A percentile compares a stretch with the other conserved stretches of the same genome.
phyloP scores from a whole-genome alignment of 2,329 filamentous ascomycete species.

The Xylaria sp. region DNA sequence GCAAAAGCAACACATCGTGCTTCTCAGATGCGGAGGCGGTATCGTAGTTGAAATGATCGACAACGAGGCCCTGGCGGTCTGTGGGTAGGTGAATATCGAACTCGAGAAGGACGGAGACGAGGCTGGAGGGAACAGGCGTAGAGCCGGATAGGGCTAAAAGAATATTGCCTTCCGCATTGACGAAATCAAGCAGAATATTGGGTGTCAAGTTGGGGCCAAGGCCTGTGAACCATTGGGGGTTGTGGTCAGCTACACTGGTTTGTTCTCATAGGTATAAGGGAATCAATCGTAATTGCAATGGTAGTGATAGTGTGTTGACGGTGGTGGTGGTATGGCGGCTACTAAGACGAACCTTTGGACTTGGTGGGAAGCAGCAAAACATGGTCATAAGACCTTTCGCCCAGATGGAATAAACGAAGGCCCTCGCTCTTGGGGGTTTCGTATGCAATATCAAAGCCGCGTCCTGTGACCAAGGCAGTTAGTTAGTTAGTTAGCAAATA shows the following conservation, averaged over 20 bases:
- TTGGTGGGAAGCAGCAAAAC: conserved; percentile 86
- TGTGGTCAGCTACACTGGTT: conserved; percentile 1
- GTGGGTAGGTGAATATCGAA: conserved; percentile 86
- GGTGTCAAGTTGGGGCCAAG: conserved; percentile 89
- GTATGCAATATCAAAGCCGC: conserved; percentile 81
- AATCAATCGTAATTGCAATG: not conserved
- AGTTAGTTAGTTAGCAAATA: not conserved
- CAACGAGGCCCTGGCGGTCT: conserved; percentile 82
- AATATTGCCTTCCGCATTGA: conserved; percentile 91
- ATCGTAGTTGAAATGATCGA: conserved; percentile 98
- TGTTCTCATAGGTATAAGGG: not conserved
- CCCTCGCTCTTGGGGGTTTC: conserved; percentile 82
- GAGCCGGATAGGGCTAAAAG: conserved; percentile 81
- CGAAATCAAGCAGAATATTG: conserved; percentile 84
- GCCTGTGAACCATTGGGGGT: conserved; percentile 53
- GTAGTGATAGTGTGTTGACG: not conserved
- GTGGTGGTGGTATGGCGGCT: not conserved
- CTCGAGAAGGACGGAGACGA: conserved; percentile 82
- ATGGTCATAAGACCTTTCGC: conserved; percentile 90
- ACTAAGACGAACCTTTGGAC: conserved; percentile 73
- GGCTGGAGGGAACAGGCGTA: conserved; percentile 69
- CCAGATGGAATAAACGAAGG: conserved; percentile 81
- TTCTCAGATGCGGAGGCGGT: conserved; percentile 74
- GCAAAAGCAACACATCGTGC: conserved; percentile 86
- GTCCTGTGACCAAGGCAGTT: conserved; percentile 57